Conservation (phyloP, 2,329 filamentous ascomycete genomes). For the Chrysoporthe cubensis region DNA sequence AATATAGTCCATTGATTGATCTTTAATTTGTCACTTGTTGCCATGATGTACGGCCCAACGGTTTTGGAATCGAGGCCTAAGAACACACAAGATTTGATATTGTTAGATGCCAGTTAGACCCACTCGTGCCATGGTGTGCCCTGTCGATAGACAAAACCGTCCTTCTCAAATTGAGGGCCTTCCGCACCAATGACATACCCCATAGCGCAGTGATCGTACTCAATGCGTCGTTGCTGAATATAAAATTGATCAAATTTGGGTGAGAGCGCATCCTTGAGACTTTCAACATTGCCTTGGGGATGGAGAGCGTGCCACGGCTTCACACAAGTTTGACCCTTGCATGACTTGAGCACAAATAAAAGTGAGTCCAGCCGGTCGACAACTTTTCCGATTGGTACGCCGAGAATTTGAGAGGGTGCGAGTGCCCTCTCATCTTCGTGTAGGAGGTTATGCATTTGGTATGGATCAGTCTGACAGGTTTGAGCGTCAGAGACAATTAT, state of each 20-base stretch:
- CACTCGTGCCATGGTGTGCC: conserved; percentile 24
- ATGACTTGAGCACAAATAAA: conserved; percentile 31
- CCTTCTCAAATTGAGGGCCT: conserved; percentile 16
- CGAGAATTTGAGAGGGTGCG: conserved; percentile 30
- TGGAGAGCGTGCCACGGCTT: conserved; percentile 30
- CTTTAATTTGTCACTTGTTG: neutral
- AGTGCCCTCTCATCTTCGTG: neutral
- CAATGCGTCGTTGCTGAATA: conserved; percentile 27
- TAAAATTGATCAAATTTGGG: conserved; percentile 31
- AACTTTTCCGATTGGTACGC: conserved; percentile 8
- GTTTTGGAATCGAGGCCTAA: neutral
- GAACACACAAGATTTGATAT: neutral
- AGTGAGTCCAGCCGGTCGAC: conserved; percentile 30
- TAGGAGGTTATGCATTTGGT: conserved; percentile 25
- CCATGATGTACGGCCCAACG: neutral
- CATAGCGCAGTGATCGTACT: conserved; percentile 30
- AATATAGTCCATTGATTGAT: neutral
- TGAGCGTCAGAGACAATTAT: neutral
- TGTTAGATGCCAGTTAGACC: neutral
- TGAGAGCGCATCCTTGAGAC: conserved; percentile 31
- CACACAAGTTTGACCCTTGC: conserved; percentile 29
- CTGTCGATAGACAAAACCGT: conserved; percentile 19
- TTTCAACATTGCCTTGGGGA: conserved; percentile 20
- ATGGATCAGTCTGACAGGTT: conserved; percentile 19
- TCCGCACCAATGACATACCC: conserved; percentile 25